phyloP scores from a whole-genome alignment of 2,329 filamentous ascomycete species.

The Botryotinia calthae region DNA sequence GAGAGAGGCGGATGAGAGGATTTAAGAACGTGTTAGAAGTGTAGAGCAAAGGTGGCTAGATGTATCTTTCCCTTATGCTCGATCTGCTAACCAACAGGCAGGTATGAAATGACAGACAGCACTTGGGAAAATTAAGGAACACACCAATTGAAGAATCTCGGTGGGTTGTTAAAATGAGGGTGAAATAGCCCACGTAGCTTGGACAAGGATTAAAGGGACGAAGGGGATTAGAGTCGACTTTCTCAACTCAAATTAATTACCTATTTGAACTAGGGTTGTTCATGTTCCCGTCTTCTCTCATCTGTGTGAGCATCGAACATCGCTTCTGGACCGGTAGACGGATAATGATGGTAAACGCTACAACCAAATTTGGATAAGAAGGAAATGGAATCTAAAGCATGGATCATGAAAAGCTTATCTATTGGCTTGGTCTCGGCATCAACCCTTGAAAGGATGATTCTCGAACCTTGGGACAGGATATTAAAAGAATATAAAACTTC shows the following conservation, averaged over 20 bases:
- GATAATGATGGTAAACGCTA: constrained; percentile 5
- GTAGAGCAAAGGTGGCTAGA: constrained; percentile 9
- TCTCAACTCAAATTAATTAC: neutral
- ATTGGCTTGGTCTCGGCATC: constrained; percentile 8
- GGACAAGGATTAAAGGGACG: neutral
- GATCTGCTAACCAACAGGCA: neutral
- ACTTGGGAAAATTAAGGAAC: neutral
- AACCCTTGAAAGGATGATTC: neutral
- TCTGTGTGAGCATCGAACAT: neutral
- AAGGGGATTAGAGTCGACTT: neutral
- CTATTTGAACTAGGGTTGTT: neutral
- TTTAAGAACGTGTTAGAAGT: neutral
- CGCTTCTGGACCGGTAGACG: neutral
- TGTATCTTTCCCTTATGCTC: constrained; percentile 3
- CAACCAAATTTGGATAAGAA: constrained; percentile 2
- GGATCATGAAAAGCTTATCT: constrained; percentile 19
- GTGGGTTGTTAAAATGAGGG: constrained; percentile 1
- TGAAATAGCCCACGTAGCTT: neutral
- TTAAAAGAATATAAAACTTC: constrained; percentile 2
- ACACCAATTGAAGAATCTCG: neutral
- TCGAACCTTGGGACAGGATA: neutral
- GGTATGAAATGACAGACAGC: constrained; percentile 10
- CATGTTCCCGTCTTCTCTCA: neutral
- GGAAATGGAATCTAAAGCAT: neutral
- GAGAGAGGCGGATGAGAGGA: neutral